phyloP scores from a whole-genome alignment of 2,329 filamentous ascomycete genomes.

The Claviceps humidiphila region DNA sequence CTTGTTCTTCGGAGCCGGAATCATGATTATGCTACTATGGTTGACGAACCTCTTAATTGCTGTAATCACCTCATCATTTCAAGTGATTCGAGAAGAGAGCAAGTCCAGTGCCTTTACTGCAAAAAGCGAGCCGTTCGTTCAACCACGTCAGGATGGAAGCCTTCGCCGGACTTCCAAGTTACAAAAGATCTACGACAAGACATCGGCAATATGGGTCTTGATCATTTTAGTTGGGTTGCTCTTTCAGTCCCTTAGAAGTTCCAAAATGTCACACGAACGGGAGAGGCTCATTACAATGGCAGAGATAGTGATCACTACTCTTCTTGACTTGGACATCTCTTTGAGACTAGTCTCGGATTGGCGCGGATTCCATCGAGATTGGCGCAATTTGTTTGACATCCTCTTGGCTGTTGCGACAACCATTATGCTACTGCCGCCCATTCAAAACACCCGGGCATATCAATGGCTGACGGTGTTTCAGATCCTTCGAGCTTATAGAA shows the following conservation, averaged over 20 bases:
- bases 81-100: constrained; percentile 94
- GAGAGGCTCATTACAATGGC: constrained; percentile 54
- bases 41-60: constrained; percentile 88
- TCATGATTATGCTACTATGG: constrained; percentile 92
- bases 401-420: constrained; percentile 67
- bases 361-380: constrained; percentile 62
- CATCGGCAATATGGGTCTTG: constrained; percentile 62
- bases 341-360: constrained; percentile 68
- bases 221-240: constrained; percentile 73
- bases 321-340: constrained; percentile 71
- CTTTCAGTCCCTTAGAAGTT: constrained; percentile 63
- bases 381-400: constrained; percentile 69
- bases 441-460: constrained; percentile 63
- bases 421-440: constrained; percentile 72
- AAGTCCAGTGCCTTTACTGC: constrained; percentile 85
- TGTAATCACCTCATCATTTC: constrained; percentile 96
- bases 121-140: constrained; percentile 39
- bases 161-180: constrained; percentile 31
- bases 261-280: constrained; percentile 53
- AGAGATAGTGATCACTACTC: constrained; percentile 62
- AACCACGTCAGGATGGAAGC: constrained; percentile 25
- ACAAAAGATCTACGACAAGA: constrained; percentile 63
- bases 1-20: constrained; percentile 59
- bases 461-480: constrained; percentile 88
- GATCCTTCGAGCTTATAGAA: constrained; percentile 79